Evolutionary conservation across 1,284 basidiomycete species (phyloP), one percentile per base, ranked within the genome.

Genomic region (Tremellales sp.): DNA sequence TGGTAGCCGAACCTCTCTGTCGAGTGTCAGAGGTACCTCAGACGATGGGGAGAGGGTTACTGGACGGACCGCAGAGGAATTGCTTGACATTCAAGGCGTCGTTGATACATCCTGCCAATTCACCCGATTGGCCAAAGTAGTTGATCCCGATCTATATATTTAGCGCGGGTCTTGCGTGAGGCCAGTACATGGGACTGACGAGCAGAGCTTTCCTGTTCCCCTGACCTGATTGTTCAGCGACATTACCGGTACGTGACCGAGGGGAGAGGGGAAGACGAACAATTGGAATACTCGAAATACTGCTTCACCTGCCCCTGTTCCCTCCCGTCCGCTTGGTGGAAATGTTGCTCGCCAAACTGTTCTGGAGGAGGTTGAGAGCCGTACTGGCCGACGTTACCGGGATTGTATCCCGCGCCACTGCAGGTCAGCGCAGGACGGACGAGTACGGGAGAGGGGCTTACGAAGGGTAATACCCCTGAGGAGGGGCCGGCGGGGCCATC

Each of bases 251-350:
- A 8, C 10, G n/a, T 8, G 8, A 39, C 36, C n/a, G 10, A 40
- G 4, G 23, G 10, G 31, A 29, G 5, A 36, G 19, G 21, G n/a
- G 8, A 26, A 6, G 25, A 13, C 19, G 29, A 43, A 67, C 88
- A 91, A 65, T 87, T 85, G 2, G 88, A 90, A 64, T 89, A 89
- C 67, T 88, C 83, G 77, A 87, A 91, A 60, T 86, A 89, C 57
- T 79, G 71, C 65, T 90, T 88, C 37, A 46, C 46, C n/a, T 43
- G 49, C 11, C 43, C 49, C 24, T 43, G 42, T 22, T 43, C 49
- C 26, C 45, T 40, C 24, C 51, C 49, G n/a, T 39, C 25, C 4
- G 33, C 33, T 15, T 39, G 37, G 23, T 27, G 26, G 22, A 19
- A 17, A 3, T 24, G 12, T 21, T 29, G 27, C 17, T 17, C 17